phyloP scores from a whole-genome alignment of 192 early-diverging fungal species.

The Linnemannia elongata region DNA sequence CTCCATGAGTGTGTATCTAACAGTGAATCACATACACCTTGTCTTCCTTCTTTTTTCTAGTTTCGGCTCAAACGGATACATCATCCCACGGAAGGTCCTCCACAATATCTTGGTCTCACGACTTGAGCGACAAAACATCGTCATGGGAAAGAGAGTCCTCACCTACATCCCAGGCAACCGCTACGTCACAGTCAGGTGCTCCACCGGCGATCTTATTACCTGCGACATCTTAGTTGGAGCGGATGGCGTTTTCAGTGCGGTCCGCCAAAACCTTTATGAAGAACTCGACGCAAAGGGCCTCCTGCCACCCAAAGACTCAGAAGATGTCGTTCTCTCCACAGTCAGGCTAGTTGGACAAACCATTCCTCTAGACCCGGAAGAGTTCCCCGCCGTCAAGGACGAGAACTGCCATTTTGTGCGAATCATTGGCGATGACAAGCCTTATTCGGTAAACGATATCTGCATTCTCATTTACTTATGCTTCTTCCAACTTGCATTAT shows the following conservation, averaged over 20 bases:
- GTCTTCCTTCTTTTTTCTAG: not conserved
- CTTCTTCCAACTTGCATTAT: no score
- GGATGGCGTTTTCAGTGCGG: not conserved
- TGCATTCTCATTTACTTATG: not conserved
- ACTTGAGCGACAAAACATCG: not conserved
- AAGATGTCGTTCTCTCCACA: not conserved
- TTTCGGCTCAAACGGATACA: not conserved
- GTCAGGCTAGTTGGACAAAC: conserved; percentile 27
- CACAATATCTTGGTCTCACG: not conserved
- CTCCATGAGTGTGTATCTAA: not conserved
- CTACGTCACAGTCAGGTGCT: not conserved
- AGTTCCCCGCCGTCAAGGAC: conserved; percentile 12
- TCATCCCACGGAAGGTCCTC: not conserved
- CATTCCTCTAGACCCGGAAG: conserved; percentile 3
- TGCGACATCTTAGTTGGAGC: conserved; percentile 27
- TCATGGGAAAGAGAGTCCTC: not conserved
- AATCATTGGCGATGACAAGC: conserved; percentile 12
- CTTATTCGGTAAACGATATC: conserved; percentile 9
- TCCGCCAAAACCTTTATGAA: conserved; percentile 18
- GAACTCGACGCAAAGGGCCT: not conserved
- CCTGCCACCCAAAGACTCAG: conserved; percentile 3
- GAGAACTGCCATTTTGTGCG: not conserved
- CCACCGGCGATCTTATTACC: not conserved
- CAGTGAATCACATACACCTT: not conserved
- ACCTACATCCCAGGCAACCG: not conserved